phyloP scores from a whole-genome alignment of 345 rosid species.

The Abelmoschus esculentus region DNA sequence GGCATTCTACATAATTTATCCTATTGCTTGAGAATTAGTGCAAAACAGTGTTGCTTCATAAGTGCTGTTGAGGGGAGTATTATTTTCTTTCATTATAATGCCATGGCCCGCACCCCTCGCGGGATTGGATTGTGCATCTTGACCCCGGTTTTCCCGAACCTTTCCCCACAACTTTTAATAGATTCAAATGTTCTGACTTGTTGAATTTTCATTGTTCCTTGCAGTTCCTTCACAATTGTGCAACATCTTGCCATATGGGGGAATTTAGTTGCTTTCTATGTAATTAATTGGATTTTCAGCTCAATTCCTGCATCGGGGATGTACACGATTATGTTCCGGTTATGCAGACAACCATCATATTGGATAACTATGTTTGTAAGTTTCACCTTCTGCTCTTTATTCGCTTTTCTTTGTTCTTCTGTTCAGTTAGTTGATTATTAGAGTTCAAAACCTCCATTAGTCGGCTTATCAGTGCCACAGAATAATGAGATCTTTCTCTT shows the following conservation, averaged over 20 bases:
- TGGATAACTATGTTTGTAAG: conserved; percentile 87
- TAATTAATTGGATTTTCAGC: conserved; percentile 78
- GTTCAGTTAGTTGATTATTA: not conserved
- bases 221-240: conserved; percentile 83
- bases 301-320: conserved; percentile 77
- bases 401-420: not conserved
- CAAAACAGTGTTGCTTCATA: not conserved
- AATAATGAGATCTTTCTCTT: not conserved
- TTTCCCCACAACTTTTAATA: not conserved
- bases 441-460: too few species aligned
- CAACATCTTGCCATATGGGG: conserved; percentile 97
- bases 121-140: not conserved
- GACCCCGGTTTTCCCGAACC: not conserved
- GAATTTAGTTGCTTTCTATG: conserved; percentile 67
- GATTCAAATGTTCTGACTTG: not conserved
- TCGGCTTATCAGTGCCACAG: too few species aligned
- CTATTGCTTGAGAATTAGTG: not conserved
- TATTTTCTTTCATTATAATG: not conserved
- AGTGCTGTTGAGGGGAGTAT: not conserved
- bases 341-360: conserved; percentile 76
- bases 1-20: not conserved
- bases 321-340: conserved; percentile 93
- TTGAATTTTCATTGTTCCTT: conserved; percentile 10
- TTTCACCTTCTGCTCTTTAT: conserved; percentile 4
- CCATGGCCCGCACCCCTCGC: not conserved